Base-by-base conservation (phyloP, 306 rosid genomes). In the Cucumis sativus region DNA sequence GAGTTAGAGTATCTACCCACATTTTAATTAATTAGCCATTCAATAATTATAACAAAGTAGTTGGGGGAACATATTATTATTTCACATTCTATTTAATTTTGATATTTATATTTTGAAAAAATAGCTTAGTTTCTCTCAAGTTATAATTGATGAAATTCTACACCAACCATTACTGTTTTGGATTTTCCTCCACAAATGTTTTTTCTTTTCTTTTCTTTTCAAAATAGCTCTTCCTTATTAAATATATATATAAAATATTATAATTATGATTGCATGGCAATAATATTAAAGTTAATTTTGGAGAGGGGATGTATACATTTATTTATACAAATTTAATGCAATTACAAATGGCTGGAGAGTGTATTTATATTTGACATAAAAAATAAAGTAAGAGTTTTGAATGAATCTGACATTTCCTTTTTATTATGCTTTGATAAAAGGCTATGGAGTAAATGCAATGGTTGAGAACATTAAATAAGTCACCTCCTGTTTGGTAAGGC, bases 401-500 rank as follows among this genome's bases (percentile, higher is more conserved):
- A 47, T 45, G 60, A 30, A 72, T 51, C 76, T 72, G 76, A 72
- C 76, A 51, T 30, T 72, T 72, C 23, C 25, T 49, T 72, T 47
- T 51, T 51, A 72, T 47, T 15, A 71, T 72, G 76, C 43, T 72
- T 66, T 60, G 78, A 76, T 28, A 79, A 39, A 75, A 12, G 62
- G 25, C 7, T 60, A 4, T 47, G 63, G 63, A 80, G 51, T 81
- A 81, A 81, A 81, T 76, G 84, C 77, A 41, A 66, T 56, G 2
- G 76, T 39, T 54, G 73, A 55, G 28, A 54, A 56, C 83, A 80
- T 80, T 81, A 35, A 64, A 81, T 80, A 55, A 66, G 16, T 57
- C 30, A 71, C 65, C 67, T 49, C 61, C 75, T 6, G 83, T 74
- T 80, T 65, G 63, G 78, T 76, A 66, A 49, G 15, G 25, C 20